A percentile compares a stretch with the other conserved stretches of the same genome.
phyloP scores from a whole-genome alignment of 129 eudicot genomes.

The Deinandra increscens region DNA sequence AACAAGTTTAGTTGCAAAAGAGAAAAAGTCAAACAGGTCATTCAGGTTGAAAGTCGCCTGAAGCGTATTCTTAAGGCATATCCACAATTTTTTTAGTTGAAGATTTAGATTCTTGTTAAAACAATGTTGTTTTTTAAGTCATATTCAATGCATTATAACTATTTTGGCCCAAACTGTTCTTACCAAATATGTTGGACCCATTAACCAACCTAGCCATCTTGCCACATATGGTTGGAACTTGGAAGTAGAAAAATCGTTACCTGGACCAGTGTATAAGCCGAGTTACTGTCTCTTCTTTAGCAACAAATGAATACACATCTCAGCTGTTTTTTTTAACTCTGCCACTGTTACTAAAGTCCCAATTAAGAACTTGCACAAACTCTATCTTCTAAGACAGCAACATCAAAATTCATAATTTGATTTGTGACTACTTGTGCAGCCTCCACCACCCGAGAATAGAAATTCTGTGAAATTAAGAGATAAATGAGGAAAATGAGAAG shows the following conservation, averaged over 20 bases:
- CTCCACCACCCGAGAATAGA: conserved; percentile 87
- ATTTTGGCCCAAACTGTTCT: neutral
- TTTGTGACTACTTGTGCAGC: conserved; percentile 74
- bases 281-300: conserved; percentile 52
- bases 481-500: neutral
- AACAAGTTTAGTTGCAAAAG: neutral
- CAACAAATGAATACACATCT: conserved; percentile 51
- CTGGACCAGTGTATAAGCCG: conserved; percentile 69
- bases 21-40: neutral
- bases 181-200: neutral
- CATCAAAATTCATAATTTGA: conserved; percentile 59
- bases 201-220: neutral
- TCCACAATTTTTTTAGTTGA: neutral
- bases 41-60: neutral
- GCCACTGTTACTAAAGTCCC: conserved; percentile 69
- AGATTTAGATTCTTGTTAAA: neutral
- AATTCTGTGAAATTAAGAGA: conserved; percentile 45
- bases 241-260: conserved; percentile 36
- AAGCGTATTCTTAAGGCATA: neutral
- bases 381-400: conserved; percentile 70
- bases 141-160: neutral
- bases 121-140: neutral
- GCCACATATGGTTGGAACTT: neutral
- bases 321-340: conserved; percentile 55
- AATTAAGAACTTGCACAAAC: conserved; percentile 86